A percentile compares a stretch with the other conserved stretches of the same genome.
These are phyloP conservation scores for Penicillium egyptiacum DNA, from an alignment of 495 filamentous ascomycete species.

Conservation along the genomic window DNA sequence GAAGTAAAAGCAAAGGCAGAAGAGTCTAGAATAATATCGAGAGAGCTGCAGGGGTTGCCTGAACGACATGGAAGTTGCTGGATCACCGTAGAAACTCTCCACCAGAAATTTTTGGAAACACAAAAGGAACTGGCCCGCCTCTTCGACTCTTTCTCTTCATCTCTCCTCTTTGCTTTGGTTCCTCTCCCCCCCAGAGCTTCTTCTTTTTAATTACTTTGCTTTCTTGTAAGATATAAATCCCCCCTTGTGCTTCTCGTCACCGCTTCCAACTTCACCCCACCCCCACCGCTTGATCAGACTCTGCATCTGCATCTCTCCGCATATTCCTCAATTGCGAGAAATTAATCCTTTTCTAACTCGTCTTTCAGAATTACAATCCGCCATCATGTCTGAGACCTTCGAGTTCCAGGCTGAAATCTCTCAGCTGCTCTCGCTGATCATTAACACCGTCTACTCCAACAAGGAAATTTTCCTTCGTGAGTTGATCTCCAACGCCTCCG, in stretches of 20 bases:
- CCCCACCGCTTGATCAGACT: constrained; percentile 6
- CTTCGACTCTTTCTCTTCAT: constrained; percentile 14
- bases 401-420: constrained; percentile 99
- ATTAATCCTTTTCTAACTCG: constrained; percentile 6
- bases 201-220: constrained; percentile 17
- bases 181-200: constrained; percentile 21
- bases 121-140: constrained; percentile 32
- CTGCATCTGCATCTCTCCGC: constrained; percentile 10
- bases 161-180: constrained; percentile 27
- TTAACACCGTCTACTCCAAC: constrained; percentile 99
- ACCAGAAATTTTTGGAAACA: constrained; percentile 37
- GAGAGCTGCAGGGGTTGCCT: constrained; percentile 22
- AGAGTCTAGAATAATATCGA: constrained; percentile 31
- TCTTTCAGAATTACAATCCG: constrained; percentile 23
- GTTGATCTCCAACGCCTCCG: constrained; percentile 94
- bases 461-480: constrained; percentile 99
- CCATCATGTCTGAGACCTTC: constrained; percentile 90
- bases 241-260: not conserved
- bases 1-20: constrained; percentile 10
- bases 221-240: constrained; percentile 13
- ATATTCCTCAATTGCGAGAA: constrained; percentile 5
- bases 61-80: constrained; percentile 47
- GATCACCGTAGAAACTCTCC: constrained; percentile 47
- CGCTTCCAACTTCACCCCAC: constrained; percentile 2
- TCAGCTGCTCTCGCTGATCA: constrained; percentile 98